Conservation (phyloP, 225 moss, liverwort and hornwort genomes). For the Polytrichum commune region DNA sequence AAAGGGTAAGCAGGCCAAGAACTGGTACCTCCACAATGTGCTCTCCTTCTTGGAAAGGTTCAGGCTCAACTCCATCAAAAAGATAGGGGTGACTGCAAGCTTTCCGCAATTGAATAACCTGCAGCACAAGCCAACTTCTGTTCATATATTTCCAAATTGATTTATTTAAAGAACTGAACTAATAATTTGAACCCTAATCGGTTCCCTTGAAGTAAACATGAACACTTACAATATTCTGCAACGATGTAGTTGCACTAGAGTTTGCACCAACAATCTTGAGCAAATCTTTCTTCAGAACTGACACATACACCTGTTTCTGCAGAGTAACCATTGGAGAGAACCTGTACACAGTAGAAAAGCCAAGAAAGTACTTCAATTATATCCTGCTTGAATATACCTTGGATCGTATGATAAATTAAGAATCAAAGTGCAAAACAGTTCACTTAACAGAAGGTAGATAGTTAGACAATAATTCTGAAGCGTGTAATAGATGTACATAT, state of each 20-base stretch:
- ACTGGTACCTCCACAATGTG: conserved; percentile 72
- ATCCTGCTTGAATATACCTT: too few relatives aligned
- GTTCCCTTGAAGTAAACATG: not conserved
- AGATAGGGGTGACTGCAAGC: conserved; percentile 96
- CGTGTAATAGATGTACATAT: too few relatives aligned
- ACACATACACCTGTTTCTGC: conserved; percentile 77
- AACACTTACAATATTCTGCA: conserved; percentile 76
- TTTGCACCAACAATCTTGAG: conserved; percentile 57
- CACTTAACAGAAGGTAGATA: too few relatives aligned
- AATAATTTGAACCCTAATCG: not conserved
- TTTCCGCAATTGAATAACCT: conserved; percentile 88
- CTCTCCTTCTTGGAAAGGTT: conserved; percentile 93
- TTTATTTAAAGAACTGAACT: not conserved
- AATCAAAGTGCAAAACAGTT: too few relatives aligned
- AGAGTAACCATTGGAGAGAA: conserved; percentile 66
- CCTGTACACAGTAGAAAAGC: conserved; percentile 32
- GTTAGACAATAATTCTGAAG: too few relatives aligned
- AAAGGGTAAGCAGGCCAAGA: not conserved
- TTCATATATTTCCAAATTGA: not conserved
- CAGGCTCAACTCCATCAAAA: conserved; percentile 92
- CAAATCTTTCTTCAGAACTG: conserved; percentile 78
- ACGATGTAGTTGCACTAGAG: conserved; percentile 44
- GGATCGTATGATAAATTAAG: too few relatives aligned
- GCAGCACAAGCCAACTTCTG: conserved; percentile 26
- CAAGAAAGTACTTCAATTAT: too few relatives aligned